A percentile compares a stretch with the other conserved stretches of the same genome.
Evolutionary conservation across 2,329 filamentous ascomycete genomes (phyloP).

Genomic region (Cladobotryum protrusum): DNA sequence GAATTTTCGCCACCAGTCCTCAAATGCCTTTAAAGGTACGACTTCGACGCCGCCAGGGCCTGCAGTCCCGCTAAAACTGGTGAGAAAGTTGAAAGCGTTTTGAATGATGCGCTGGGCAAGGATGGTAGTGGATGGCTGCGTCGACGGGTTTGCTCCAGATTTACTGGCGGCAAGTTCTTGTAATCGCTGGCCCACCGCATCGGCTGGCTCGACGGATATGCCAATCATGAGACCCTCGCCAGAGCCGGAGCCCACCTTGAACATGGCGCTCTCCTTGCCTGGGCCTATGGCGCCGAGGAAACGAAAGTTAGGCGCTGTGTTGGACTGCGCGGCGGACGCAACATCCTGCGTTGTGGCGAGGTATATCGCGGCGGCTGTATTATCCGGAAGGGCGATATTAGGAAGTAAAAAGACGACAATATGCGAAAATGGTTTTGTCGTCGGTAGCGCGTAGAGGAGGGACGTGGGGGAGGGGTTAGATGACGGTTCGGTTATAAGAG

Average conservation of each 20-base stretch:
- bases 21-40: constrained; percentile 88
- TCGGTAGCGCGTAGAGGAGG: constrained; percentile 48
- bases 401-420: constrained; percentile 87
- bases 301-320: constrained; percentile 56
- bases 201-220: constrained; percentile 71
- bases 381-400: constrained; percentile 62
- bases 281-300: constrained; percentile 86
- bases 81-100: constrained; percentile 94
- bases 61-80: constrained; percentile 69
- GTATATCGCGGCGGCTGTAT: constrained; percentile 85
- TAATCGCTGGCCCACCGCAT: constrained; percentile 64
- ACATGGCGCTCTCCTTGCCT: constrained; percentile 87
- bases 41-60: constrained; percentile 66
- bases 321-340: constrained; percentile 32
- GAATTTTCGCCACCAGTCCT: constrained; percentile 98
- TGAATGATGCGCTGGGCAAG: constrained; percentile 91
- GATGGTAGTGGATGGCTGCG: constrained; percentile 59
- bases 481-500: constrained; percentile 49
- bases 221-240: constrained; percentile 62
- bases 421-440: constrained; percentile 61
- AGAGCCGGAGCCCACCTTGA: constrained; percentile 56
- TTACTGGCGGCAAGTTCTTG: constrained; percentile 45
- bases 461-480: constrained; percentile 48
- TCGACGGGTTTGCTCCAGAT: constrained; percentile 4
- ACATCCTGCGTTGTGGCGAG: constrained; percentile 51